Evolutionary conservation across 164 flowering plant genomes (phyloP).

Genomic region (Macadamia integrifolia): DNA sequence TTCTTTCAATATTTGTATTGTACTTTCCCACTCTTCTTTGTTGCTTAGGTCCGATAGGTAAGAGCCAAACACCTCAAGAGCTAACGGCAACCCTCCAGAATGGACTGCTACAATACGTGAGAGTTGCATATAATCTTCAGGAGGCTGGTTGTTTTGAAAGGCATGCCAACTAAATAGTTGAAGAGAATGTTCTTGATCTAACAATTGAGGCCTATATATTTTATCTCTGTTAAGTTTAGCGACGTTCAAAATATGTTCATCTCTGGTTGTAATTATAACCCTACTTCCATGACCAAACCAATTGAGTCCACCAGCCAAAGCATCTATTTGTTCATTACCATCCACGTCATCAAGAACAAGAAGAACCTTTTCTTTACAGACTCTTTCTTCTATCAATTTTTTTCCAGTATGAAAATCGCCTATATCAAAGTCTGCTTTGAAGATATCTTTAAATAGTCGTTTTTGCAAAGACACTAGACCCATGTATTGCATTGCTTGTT

Average conservation of each 20-base stretch:
- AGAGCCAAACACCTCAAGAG: conserved; percentile 10
- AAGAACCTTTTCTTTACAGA: conserved; percentile 10
- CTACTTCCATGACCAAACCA: conserved; percentile 24
- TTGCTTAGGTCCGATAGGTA: neutral
- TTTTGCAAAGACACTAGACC: no score
- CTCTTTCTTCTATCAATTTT: neutral
- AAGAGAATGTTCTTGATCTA: conserved; percentile 2
- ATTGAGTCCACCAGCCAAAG: conserved; percentile 7
- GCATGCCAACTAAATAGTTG: conserved; percentile 14
- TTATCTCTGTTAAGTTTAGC: neutral
- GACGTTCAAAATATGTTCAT: neutral
- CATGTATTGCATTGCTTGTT: no score
- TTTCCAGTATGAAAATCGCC: no score
- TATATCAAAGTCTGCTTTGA: no score
- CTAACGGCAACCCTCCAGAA: conserved; percentile 1
- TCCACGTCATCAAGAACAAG: conserved; percentile 23
- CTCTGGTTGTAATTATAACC: conserved; percentile 16
- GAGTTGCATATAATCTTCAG: neutral
- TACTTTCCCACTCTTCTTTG: conserved; percentile 13
- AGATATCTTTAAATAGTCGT: no score
- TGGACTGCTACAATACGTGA: neutral
- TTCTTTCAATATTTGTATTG: no score
- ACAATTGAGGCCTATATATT: neutral
- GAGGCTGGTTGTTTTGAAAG: conserved; percentile 3
- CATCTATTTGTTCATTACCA: conserved; percentile 8